phyloP scores from a whole-genome alignment of 2,329 filamentous ascomycete species.

The Penicillium sp. region DNA sequence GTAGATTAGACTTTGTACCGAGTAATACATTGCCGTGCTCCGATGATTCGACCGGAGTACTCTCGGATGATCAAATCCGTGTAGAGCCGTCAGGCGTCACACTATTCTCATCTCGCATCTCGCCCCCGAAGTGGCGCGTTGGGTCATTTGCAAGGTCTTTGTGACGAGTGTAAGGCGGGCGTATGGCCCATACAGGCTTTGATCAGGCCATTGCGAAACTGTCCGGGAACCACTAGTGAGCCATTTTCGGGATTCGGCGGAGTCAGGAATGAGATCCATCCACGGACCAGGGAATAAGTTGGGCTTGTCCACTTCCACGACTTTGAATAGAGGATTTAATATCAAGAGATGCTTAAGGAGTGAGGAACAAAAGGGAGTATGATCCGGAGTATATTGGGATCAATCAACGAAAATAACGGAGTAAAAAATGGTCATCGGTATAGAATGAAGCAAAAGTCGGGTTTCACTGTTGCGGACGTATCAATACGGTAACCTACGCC shows the following conservation, averaged over 20 bases:
- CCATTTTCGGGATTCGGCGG: constrained; percentile 23
- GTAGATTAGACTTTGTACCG: background rate
- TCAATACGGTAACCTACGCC: constrained; percentile 4
- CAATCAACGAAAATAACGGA: background rate
- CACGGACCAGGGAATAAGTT: constrained; percentile 11
- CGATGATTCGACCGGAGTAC: background rate
- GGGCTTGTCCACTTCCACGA: background rate
- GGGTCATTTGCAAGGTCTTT: background rate
- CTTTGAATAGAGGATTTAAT: background rate
- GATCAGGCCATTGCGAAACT: constrained; percentile 2
- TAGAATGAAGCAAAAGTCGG: background rate
- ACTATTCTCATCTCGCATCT: background rate
- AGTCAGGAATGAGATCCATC: constrained; percentile 22
- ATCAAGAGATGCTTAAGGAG: background rate
- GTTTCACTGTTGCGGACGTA: constrained; percentile 1
- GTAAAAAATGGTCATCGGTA: background rate
- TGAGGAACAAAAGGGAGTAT: background rate
- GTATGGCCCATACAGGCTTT: background rate
- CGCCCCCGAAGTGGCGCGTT: background rate
- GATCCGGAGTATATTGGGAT: background rate
- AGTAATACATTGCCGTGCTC: background rate
- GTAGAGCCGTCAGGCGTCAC: background rate
- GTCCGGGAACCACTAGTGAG: constrained; percentile 4
- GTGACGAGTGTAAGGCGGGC: background rate
- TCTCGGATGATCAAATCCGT: background rate